Evolutionary conservation across 202 grass and related monocot genomes (phyloP).

Genomic region (Zizania palustris): DNA sequence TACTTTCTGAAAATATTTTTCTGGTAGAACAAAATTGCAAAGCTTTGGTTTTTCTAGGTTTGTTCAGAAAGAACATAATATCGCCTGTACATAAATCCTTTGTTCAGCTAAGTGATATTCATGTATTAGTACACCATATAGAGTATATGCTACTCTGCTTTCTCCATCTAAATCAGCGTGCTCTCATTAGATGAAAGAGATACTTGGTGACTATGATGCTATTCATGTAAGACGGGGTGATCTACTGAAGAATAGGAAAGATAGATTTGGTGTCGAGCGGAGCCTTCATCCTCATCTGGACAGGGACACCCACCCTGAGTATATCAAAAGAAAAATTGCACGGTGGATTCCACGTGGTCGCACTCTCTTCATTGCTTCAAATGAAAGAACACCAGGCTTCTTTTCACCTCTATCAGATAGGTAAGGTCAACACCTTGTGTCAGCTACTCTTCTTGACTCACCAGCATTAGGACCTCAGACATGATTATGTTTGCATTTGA

Average conservation of each 20-base stretch:
- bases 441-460: slow-evolving; percentile 10
- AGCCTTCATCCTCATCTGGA: slow-evolving; percentile 96
- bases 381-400: slow-evolving; percentile 79
- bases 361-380: slow-evolving; percentile 88
- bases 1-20: slow-evolving; percentile 1
- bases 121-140: slow-evolving; percentile 22
- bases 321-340: slow-evolving; percentile 81
- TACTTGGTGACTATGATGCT: slow-evolving; percentile 94
- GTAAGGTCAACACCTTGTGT: slow-evolving; percentile 40
- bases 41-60: background rate
- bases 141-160: slow-evolving; percentile 29
- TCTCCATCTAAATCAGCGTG: slow-evolving; percentile 7
- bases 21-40: background rate
- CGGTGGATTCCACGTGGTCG: slow-evolving; percentile 78
- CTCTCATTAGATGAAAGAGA: slow-evolving; percentile 73
- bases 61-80: background rate
- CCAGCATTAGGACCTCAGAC: slow-evolving; percentile 13
- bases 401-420: slow-evolving; percentile 77
- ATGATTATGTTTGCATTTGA: background rate
- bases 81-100: slow-evolving; percentile 17
- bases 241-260: slow-evolving; percentile 83
- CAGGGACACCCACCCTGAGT: slow-evolving; percentile 87
- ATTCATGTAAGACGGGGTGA: slow-evolving; percentile 98
- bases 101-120: slow-evolving; percentile 31
- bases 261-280: slow-evolving; percentile 80